Percentiles rank a stretch among this genome's conserved stretches.
These are phyloP conservation scores for Aspergillaceae sp. DNA, from an alignment of 2,329 filamentous ascomycete species.

Conservation along the genomic window DNA sequence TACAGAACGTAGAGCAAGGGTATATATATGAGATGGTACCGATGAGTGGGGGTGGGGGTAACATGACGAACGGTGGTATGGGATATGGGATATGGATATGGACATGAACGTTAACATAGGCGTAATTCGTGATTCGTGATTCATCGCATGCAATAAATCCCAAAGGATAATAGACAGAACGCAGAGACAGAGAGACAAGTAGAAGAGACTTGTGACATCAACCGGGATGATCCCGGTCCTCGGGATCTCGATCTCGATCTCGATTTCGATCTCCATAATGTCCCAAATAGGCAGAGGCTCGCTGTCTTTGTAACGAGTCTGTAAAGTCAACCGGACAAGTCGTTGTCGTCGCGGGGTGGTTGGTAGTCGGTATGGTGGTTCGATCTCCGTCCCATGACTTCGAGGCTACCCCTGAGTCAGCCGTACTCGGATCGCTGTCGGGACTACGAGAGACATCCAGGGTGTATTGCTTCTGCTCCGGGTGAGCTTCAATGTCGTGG, in stretches of 20 bases:
- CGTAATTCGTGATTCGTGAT: slow-evolving; percentile 9
- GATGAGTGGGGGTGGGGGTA: no score
- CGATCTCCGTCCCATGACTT: no score
- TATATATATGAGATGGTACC: no score
- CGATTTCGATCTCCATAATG: not conserved
- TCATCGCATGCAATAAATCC: slow-evolving; percentile 1
- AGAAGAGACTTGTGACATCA: not conserved
- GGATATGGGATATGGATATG: no score
- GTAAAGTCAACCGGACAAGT: slow-evolving; percentile 17
- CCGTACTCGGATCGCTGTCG: no score
- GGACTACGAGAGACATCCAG: no score
- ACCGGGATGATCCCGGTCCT: not conserved
- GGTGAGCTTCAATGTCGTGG: not conserved
- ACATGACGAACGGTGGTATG: no score
- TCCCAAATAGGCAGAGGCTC: not conserved
- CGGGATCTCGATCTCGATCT: no score
- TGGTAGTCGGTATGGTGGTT: not conserved
- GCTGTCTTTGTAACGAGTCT: slow-evolving; percentile 5
- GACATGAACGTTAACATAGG: not conserved
- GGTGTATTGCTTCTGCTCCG: not conserved
- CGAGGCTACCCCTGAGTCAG: no score
- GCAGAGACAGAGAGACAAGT: not conserved
- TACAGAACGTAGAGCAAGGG: no score
- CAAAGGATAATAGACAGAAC: no score
- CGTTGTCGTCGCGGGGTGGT: slow-evolving; percentile 3